Conservation (phyloP, 371 early-diverging fungal species). For the Sporodiniella umbellata region DNA sequence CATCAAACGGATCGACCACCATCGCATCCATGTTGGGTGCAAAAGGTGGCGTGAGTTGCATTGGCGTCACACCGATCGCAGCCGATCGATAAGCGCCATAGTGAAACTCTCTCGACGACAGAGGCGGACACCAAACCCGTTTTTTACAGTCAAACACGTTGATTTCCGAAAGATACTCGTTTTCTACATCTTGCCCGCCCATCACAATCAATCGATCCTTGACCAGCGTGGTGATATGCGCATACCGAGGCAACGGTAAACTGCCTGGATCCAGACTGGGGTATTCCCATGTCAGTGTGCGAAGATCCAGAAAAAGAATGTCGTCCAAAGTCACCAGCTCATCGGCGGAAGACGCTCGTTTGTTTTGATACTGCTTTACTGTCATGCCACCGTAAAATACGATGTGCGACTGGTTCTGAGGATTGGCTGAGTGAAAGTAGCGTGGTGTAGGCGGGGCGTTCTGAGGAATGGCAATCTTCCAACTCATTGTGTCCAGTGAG, state of each 20-base stretch:
- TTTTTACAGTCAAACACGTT: conserved; percentile 57
- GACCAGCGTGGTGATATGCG: conserved; percentile 59
- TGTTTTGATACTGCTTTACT: conserved; percentile 16
- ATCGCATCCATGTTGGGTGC: conserved; percentile 17
- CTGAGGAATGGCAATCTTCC: conserved; percentile 34
- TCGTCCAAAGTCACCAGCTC: conserved; percentile 49
- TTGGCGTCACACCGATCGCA: conserved; percentile 44
- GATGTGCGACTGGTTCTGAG: conserved; percentile 19
- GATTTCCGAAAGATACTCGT: conserved; percentile 64
- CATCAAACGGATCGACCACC: conserved; percentile 10
- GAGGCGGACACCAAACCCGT: conserved; percentile 52
- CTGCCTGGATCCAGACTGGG: conserved; percentile 16
- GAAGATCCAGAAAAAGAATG: conserved; percentile 47
- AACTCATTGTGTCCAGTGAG: conserved; percentile 43
- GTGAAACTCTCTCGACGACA: conserved; percentile 46
- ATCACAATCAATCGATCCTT: conserved; percentile 55
- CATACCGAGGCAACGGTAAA: conserved; percentile 61
- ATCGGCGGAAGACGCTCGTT: background rate
- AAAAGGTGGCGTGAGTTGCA: conserved; percentile 23
- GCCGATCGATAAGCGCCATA: conserved; percentile 75
- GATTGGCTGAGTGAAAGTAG: conserved; percentile 73
- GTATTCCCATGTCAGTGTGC: conserved; percentile 45
- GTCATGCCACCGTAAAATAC: conserved; percentile 62
- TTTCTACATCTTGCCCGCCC: conserved; percentile 70
- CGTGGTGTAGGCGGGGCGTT: conserved; percentile 40